These are phyloP conservation scores for Cladosporium velox DNA, from an alignment of 2,329 filamentous ascomycete species.

Conservation along the genomic window DNA sequence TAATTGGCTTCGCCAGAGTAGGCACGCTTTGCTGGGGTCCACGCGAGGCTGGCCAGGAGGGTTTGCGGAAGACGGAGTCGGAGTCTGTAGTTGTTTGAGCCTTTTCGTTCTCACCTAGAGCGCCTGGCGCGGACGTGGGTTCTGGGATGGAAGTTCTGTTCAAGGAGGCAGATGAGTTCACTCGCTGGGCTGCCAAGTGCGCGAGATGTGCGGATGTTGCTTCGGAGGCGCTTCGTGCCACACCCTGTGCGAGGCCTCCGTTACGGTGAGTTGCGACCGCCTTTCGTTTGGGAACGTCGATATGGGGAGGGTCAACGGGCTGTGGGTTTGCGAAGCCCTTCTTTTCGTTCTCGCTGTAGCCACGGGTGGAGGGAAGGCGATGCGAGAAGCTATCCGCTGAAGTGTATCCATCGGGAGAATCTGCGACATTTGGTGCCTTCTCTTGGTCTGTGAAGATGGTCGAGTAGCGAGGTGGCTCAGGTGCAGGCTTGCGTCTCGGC, in stretches of 20 bases:
- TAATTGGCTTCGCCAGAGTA: constrained; percentile 29
- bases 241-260: constrained; percentile 4
- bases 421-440: constrained; percentile 34
- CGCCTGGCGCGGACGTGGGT: constrained; percentile 11
- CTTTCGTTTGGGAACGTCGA: constrained; percentile 48
- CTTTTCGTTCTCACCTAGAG: constrained; percentile 8
- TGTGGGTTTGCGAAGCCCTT: constrained; percentile 17
- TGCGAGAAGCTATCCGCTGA: constrained; percentile 43
- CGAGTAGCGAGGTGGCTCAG: constrained; percentile 48
- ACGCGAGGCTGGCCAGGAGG: constrained; percentile 37
- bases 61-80: constrained; percentile 33
- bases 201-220: constrained; percentile 19
- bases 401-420: constrained; percentile 44
- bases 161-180: neutral
- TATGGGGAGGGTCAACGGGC: constrained; percentile 34
- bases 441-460: constrained; percentile 38
- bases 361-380: constrained; percentile 34
- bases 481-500: constrained; percentile 45
- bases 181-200: constrained; percentile 22
- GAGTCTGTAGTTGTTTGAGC: constrained; percentile 1
- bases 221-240: constrained; percentile 24
- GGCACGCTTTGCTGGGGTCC: constrained; percentile 24
- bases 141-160: constrained; percentile 1
- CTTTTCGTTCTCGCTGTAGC: constrained; percentile 26
- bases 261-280: constrained; percentile 37